Percentiles rank a stretch among this genome's conserved stretches.
Conservation (phyloP, 2,329 filamentous ascomycete genomes). For the Neonectria hederae region DNA sequence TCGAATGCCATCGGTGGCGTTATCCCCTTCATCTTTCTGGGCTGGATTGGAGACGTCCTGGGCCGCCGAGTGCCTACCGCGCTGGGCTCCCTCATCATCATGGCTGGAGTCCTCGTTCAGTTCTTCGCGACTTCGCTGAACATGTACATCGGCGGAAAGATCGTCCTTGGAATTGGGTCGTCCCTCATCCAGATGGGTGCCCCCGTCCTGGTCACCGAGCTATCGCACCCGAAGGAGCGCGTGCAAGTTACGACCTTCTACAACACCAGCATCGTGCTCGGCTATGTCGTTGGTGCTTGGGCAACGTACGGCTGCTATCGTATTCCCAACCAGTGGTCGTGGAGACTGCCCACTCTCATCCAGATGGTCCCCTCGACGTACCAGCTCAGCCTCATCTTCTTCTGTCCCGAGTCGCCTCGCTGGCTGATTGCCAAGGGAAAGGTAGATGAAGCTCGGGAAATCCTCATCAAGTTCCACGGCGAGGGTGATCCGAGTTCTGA, state of each 20-base stretch:
- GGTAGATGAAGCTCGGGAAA: slow-evolving; percentile 58
- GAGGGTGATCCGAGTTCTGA: slow-evolving; percentile 55
- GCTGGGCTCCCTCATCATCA: slow-evolving; percentile 52
- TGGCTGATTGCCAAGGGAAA: slow-evolving; percentile 65
- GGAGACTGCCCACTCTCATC: slow-evolving; percentile 56
- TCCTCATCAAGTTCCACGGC: slow-evolving; percentile 63
- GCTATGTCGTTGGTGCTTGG: slow-evolving; percentile 37
- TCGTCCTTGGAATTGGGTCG: slow-evolving; percentile 49
- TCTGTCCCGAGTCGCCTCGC: slow-evolving; percentile 68
- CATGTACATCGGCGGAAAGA: slow-evolving; percentile 52
- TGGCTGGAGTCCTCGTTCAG: slow-evolving; percentile 49
- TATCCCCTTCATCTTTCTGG: slow-evolving; percentile 48
- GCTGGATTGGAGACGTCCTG: slow-evolving; percentile 48
- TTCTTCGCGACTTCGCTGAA: slow-evolving; percentile 48
- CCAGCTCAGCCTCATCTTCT: slow-evolving; percentile 56
- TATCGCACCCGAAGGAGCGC: slow-evolving; percentile 51
- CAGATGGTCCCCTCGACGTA: slow-evolving; percentile 57
- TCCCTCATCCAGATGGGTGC: slow-evolving; percentile 54
- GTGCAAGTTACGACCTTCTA: slow-evolving; percentile 36
- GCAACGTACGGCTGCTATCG: slow-evolving; percentile 39
- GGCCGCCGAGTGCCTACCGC: slow-evolving; percentile 49
- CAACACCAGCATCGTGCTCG: slow-evolving; percentile 34
- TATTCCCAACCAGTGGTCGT: slow-evolving; percentile 31
- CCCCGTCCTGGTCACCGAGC: slow-evolving; percentile 54
- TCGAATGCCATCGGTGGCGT: slow-evolving; percentile 53